Evolutionary conservation across 139 green algal species (phyloP).

Genomic region (Chlamydomonas schloesseri): DNA sequence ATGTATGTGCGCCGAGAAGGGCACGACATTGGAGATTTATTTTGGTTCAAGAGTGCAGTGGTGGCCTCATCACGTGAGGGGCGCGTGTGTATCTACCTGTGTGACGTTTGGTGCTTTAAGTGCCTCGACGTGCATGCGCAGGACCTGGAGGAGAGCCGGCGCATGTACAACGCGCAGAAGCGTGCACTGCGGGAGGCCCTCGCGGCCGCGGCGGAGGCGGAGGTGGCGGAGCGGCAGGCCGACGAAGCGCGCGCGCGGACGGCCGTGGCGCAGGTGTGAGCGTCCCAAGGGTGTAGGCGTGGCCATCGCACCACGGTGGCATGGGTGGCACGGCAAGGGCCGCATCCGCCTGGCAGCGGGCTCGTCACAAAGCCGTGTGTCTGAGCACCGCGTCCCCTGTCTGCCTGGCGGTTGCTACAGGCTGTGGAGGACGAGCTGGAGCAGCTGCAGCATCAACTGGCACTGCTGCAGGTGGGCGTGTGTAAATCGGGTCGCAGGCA

Average conservation of each 20-base stretch:
- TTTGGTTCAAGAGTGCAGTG: too few relatives aligned
- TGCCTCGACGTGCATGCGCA: neutral
- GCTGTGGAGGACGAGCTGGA: slow-evolving; percentile 68
- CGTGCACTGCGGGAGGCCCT: slow-evolving; percentile 65
- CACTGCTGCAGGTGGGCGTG: slow-evolving; percentile 42
- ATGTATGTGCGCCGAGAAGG: neutral
- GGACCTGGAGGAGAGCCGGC: slow-evolving; percentile 64
- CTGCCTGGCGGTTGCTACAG: too few relatives aligned
- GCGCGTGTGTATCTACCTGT: too few relatives aligned
- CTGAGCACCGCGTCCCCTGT: neutral
- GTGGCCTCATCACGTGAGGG: too few relatives aligned
- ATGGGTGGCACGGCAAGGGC: too few relatives aligned
- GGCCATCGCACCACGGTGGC: too few relatives aligned
- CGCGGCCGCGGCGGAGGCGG: slow-evolving; percentile 58
- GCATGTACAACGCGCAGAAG: slow-evolving; percentile 61
- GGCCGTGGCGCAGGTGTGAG: slow-evolving; percentile 34
- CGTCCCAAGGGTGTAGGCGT: neutral
- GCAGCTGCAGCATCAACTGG: slow-evolving; percentile 53
- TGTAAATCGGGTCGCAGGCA: too few relatives aligned
- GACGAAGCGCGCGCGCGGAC: slow-evolving; percentile 41
- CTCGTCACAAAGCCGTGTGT: neutral
- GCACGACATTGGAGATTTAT: too few relatives aligned
- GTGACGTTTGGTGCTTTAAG: too few relatives aligned
- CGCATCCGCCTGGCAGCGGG: too few relatives aligned
- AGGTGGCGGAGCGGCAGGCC: slow-evolving; percentile 42